Conservation (phyloP, 2,329 filamentous ascomycete genomes). For the Colletotrichum lini region DNA sequence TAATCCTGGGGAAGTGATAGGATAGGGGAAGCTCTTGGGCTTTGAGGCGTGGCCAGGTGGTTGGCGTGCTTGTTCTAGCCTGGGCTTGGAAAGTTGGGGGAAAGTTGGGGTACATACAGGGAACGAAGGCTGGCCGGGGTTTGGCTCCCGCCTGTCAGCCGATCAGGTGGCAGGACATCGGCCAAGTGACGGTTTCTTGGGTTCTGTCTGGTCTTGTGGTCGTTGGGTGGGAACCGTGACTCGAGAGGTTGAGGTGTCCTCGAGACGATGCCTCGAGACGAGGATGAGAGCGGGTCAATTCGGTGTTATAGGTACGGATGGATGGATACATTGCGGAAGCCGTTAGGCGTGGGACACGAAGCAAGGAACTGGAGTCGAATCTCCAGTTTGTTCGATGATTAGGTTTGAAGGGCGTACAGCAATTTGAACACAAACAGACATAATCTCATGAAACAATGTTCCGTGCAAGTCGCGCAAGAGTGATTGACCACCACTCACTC, state of each 20-base stretch:
- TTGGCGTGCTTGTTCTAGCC: constrained; percentile 20
- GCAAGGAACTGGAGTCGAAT: constrained; percentile 9
- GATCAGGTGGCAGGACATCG: constrained; percentile 26
- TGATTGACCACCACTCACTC: neutral
- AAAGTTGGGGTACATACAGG: constrained; percentile 39
- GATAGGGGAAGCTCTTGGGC: constrained; percentile 21
- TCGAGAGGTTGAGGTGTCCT: constrained; percentile 2
- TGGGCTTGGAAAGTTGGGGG: constrained; percentile 35
- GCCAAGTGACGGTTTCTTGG: constrained; percentile 2
- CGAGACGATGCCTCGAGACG: constrained; percentile 20
- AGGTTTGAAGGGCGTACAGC: neutral
- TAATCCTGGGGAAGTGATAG: constrained; percentile 36
- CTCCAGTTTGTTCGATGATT: neutral
- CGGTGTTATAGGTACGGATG: neutral
- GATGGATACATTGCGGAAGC: neutral
- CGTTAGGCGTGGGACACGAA: constrained; percentile 9
- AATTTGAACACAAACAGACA: neutral
- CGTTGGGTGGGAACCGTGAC: constrained; percentile 7
- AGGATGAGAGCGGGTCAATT: constrained; percentile 15
- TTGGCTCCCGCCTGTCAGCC: constrained; percentile 33
- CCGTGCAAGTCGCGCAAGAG: neutral
- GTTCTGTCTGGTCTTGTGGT: constrained; percentile 16
- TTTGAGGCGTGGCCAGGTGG: constrained; percentile 9
- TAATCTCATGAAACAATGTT: neutral
- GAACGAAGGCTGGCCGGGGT: constrained; percentile 12